phyloP scores from a whole-genome alignment of 148 eudicot genomes.

The Persicaria tinctoria region DNA sequence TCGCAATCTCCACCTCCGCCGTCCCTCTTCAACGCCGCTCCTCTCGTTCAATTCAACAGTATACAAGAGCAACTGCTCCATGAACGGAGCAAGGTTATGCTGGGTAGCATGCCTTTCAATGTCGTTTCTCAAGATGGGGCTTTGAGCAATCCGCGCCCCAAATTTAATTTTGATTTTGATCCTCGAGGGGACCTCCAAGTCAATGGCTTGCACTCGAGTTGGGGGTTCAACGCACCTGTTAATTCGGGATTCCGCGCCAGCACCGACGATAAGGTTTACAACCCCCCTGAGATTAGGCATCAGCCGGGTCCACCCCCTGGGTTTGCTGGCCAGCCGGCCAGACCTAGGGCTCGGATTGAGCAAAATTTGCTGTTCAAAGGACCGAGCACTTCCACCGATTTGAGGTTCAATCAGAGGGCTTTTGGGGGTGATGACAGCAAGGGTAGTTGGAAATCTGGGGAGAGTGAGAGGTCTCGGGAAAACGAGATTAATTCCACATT shows the following conservation, averaged over 20 bases:
- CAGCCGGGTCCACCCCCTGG: conserved; percentile 53
- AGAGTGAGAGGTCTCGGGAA: conserved; percentile 16
- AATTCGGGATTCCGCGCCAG: conserved; percentile 8
- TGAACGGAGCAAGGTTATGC: conserved; percentile 23
- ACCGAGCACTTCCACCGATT: conserved; percentile 23
- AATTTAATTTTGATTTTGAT: not conserved
- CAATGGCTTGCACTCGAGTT: conserved; percentile 25
- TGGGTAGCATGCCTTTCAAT: conserved; percentile 28
- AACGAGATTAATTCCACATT: conserved; percentile 34
- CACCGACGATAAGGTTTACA: not conserved
- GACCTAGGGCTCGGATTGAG: conserved; percentile 6
- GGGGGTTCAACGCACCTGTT: conserved; percentile 17
- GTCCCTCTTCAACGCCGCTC: conserved; percentile 17
- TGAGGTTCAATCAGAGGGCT: conserved; percentile 20
- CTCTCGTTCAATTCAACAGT: conserved; percentile 27
- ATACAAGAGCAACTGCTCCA: conserved; percentile 15
- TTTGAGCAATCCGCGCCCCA: not conserved
- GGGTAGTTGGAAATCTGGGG: conserved; percentile 19
- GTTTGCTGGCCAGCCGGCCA: conserved; percentile 30
- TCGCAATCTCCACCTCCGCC: not conserved
- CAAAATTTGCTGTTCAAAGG: no score
- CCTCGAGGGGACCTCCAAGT: conserved; percentile 18
- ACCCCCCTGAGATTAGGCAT: conserved; percentile 26
- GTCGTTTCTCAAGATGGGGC: not conserved
- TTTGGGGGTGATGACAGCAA: conserved; percentile 15